Evolutionary conservation across 441 rosid genomes (phyloP), one percentile per base, ranked within the genome.

Genomic region (Mallotus repandus): DNA sequence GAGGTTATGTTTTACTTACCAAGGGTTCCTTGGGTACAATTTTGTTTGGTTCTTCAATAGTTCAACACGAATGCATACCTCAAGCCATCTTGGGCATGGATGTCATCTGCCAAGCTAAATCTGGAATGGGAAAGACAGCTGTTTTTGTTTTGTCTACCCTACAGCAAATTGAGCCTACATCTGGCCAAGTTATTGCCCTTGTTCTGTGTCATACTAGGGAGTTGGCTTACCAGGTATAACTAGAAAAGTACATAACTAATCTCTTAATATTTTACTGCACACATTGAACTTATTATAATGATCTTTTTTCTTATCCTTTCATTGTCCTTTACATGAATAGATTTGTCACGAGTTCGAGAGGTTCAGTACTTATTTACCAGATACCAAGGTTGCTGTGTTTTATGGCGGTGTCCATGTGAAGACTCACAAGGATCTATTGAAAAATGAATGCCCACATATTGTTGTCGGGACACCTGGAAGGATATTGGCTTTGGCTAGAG

Each of bases 101-200:
- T 72, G 98, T 96, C 80, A 90, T 96, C 74, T 96, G 98, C 79
- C 98, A 96, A 93, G 98, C 99, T 18, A 96, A 96, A 78, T 96
- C 98, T 61, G 99, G 99, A 55, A 96, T 96, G 99, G 99, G 99
- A 15, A 93, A 96, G 86, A 96, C 97, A 56, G 99, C 97, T 52
- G 98, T 93, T 61, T 96, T 96, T 84, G 97, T 96, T 41, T 82
- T 96, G 11, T 96, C 99, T 9, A 78, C 94, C 53, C 84, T 93
- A 15, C 99, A 96, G 81, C 99, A 96, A 79, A 96, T 94, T 59
- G 99, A 96, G 59, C 97, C 97, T 0, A 83, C 88, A 66, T 83
- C 93, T 18, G 99, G 99, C 15, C 98, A 96, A 87, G 99, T 93
- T 77, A 80, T 89, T 80, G 97, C 99, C 9, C 99, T 96, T 73